These are phyloP conservation scores for Dactylella cylindrospora DNA, from an alignment of 2,329 filamentous ascomycete species.

Conservation along the genomic window DNA sequence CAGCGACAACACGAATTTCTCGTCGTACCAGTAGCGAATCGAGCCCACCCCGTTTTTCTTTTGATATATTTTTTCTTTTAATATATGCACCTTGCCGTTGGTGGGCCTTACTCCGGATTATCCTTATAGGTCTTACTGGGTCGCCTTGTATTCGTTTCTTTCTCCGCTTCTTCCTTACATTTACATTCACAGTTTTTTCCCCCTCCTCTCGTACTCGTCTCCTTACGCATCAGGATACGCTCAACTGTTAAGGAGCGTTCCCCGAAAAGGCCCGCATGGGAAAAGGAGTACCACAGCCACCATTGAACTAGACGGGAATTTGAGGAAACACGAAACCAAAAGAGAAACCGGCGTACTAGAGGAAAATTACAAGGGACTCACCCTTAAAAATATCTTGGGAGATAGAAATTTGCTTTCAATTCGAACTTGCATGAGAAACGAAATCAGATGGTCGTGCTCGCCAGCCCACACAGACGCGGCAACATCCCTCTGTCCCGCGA, in stretches of 20 bases:
- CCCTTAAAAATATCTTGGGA: too few species aligned
- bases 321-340: too few species aligned
- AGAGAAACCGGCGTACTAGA: too few species aligned
- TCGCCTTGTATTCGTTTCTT: neutral
- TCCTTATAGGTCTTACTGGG: too few species aligned
- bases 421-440: too few species aligned
- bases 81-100: neutral
- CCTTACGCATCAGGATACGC: neutral
- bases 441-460: conserved; percentile 5
- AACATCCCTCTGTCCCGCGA: conserved; percentile 19
- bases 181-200: neutral
- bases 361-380: too few species aligned
- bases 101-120: neutral
- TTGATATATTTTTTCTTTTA: too few species aligned
- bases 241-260: neutral
- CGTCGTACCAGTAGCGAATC: too few species aligned
- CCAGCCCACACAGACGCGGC: conserved; percentile 15
- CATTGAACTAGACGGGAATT: too few species aligned
- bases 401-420: too few species aligned
- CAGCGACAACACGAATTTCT: too few species aligned
- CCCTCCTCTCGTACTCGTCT: neutral
- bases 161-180: neutral
- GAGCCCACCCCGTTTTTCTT: too few species aligned
- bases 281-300: conserved; percentile 19
- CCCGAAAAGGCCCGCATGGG: conserved; percentile 2